These are phyloP conservation scores for Lepidium sativum DNA, from an alignment of 345 rosid species.

Conservation along the genomic window DNA sequence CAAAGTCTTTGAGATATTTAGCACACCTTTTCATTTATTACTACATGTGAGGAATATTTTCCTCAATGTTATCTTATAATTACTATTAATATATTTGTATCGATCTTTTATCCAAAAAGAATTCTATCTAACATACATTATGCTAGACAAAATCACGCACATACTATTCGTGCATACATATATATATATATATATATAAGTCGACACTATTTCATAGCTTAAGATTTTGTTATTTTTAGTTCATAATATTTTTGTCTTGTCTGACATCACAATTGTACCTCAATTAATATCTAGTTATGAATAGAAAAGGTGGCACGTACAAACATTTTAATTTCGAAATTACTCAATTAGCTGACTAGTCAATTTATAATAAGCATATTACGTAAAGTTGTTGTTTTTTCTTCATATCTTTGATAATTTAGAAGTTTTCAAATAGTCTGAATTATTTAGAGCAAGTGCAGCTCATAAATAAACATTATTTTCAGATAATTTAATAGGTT, in stretches of 20 bases:
- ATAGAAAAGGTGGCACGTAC: background rate
- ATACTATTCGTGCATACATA: slow-evolving; percentile 4
- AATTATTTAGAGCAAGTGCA: too few species aligned
- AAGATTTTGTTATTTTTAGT: background rate
- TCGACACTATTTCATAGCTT: background rate
- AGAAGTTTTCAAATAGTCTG: too few species aligned
- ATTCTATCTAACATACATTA: background rate
- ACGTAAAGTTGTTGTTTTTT: slow-evolving; percentile 7
- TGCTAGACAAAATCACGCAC: slow-evolving; percentile 18
- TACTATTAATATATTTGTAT: slow-evolving; percentile 7
- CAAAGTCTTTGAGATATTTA: background rate
- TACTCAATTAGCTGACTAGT: slow-evolving; percentile 11
- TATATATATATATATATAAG: too few species aligned
- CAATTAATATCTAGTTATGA: background rate
- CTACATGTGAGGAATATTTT: slow-evolving; percentile 4
- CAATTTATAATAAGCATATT: background rate
- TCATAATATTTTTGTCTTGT: background rate
- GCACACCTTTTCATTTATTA: slow-evolving; percentile 14
- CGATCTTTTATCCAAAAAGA: too few species aligned
- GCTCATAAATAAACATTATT: too few species aligned
- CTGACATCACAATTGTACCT: background rate
- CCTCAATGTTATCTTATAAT: slow-evolving; percentile 6
- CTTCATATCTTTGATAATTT: too few species aligned
- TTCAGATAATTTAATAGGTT: too few species aligned
- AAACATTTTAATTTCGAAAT: background rate